Conservation (phyloP, 371 early-diverging fungal species). For the Rhizopus stolonifer region DNA sequence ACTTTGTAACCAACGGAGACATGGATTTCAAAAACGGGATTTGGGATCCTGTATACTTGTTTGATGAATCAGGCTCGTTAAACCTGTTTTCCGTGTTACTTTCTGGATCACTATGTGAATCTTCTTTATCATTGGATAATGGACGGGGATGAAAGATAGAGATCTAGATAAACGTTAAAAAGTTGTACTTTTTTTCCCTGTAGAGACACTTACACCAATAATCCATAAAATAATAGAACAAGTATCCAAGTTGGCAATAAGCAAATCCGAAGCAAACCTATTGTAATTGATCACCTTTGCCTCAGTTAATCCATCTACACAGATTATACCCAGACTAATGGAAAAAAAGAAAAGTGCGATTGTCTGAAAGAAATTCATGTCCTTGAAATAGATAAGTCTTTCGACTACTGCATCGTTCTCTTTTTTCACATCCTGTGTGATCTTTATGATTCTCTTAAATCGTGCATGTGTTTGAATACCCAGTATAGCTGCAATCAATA, state of each 20-base stretch:
- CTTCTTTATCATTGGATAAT: not conserved
- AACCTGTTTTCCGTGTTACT: not conserved
- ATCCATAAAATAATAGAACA: slow-evolving; percentile 35
- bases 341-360: slow-evolving; percentile 31
- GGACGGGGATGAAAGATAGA: slow-evolving; percentile 47
- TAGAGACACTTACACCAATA: slow-evolving; percentile 32
- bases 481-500: slow-evolving; percentile 33
- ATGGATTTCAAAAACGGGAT: slow-evolving; percentile 34
- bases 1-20: slow-evolving; percentile 38
- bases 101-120: slow-evolving; percentile 3
- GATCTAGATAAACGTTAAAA: slow-evolving; percentile 28
- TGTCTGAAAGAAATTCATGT: slow-evolving; percentile 47
- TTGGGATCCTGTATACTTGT: slow-evolving; percentile 17
- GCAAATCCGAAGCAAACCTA: slow-evolving; percentile 37
- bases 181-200: not conserved
- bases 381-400: slow-evolving; percentile 47
- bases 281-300: slow-evolving; percentile 25
- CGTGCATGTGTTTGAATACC: slow-evolving; percentile 43
- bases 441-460: slow-evolving; percentile 32
- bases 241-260: slow-evolving; percentile 38
- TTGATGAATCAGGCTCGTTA: slow-evolving; percentile 10
- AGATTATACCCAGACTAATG: slow-evolving; percentile 32
- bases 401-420: slow-evolving; percentile 19
- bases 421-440: slow-evolving; percentile 16
- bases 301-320: slow-evolving; percentile 40